Evolutionary conservation across 805 yeast species (phyloP).

Genomic region (Saccharomycopsis sp.): DNA sequence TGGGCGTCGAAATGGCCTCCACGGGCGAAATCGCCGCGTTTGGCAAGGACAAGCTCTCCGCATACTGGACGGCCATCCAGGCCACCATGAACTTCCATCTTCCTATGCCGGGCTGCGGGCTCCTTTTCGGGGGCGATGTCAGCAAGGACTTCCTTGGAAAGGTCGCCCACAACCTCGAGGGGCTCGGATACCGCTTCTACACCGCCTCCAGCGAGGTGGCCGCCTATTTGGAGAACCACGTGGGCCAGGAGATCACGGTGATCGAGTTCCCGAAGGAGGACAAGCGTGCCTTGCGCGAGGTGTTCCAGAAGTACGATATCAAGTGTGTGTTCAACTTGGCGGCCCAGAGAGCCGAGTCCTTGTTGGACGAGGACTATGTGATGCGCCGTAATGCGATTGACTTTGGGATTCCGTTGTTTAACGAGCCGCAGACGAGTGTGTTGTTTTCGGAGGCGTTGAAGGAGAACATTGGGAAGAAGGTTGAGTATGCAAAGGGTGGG

Average conservation of each 20-base stretch:
- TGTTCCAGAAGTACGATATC: slow-evolving; percentile 81
- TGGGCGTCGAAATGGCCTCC: slow-evolving; percentile 99
- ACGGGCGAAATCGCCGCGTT: slow-evolving; percentile 99
- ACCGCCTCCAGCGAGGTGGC: slow-evolving; percentile 70
- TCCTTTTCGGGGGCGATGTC: slow-evolving; percentile 92
- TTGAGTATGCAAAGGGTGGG: slow-evolving; percentile 19
- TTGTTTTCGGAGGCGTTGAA: slow-evolving; percentile 80
- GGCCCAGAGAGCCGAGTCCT: slow-evolving; percentile 75
- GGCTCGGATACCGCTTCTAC: slow-evolving; percentile 76
- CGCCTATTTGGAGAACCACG: slow-evolving; percentile 51
- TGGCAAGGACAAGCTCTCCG: slow-evolving; percentile 78
- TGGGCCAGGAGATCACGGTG: slow-evolving; percentile 34
- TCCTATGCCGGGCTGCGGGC: slow-evolving; percentile 85
- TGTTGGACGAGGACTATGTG: slow-evolving; percentile 84
- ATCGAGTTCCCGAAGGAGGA: slow-evolving; percentile 91
- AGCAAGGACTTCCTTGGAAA: slow-evolving; percentile 60
- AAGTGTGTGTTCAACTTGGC: slow-evolving; percentile 91
- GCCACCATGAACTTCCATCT: slow-evolving; percentile 95
- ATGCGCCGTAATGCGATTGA: slow-evolving; percentile 99
- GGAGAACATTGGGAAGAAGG: slow-evolving; percentile 51
- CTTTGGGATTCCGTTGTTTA: slow-evolving; percentile 91
- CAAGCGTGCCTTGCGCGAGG: slow-evolving; percentile 88
- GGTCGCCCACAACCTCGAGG: slow-evolving; percentile 63
- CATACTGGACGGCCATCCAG: slow-evolving; percentile 97
- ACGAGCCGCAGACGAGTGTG: slow-evolving; percentile 90